These are phyloP conservation scores for Parmelia sp. DNA, from an alignment of 495 filamentous ascomycete genomes.

Conservation along the genomic window DNA sequence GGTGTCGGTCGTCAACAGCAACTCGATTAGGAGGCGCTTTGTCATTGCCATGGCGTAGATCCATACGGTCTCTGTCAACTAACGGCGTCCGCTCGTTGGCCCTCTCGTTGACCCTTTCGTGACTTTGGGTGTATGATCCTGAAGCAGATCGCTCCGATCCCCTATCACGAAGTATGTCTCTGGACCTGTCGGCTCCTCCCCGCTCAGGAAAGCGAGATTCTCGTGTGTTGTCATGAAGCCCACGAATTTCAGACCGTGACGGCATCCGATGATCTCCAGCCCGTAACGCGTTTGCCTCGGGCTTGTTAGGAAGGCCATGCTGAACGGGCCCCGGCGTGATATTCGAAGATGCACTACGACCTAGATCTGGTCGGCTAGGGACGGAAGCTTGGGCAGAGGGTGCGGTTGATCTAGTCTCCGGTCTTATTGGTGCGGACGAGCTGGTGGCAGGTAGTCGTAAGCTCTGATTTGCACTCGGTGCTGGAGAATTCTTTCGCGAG, in stretches of 20 bases:
- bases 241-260: constrained; percentile 15
- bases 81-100: constrained; percentile 14
- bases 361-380: constrained; percentile 20
- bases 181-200: constrained; percentile 3
- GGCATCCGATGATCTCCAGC: constrained; percentile 15
- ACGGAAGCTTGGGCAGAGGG: constrained; percentile 11
- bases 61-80: constrained; percentile 17
- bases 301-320: constrained; percentile 25
- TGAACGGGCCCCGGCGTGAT: constrained; percentile 17
- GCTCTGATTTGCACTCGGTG: neutral
- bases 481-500: constrained; percentile 11
- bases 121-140: constrained; percentile 12
- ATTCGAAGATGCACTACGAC: constrained; percentile 14
- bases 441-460: constrained; percentile 10
- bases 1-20: constrained; percentile 22
- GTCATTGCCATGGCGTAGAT: neutral
- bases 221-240: constrained; percentile 14
- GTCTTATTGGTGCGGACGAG: constrained; percentile 3
- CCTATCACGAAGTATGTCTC: constrained; percentile 18
- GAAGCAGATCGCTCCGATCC: constrained; percentile 14
- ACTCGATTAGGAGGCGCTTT: constrained; percentile 7
- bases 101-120: constrained; percentile 17
- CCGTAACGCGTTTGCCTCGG: constrained; percentile 19
- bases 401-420: constrained; percentile 1
- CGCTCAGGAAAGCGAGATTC: constrained; percentile 23